A percentile compares a stretch with the other conserved stretches of the same genome.
Conservation (phyloP, 805 yeast genomes). For the Candida verbasci region DNA sequence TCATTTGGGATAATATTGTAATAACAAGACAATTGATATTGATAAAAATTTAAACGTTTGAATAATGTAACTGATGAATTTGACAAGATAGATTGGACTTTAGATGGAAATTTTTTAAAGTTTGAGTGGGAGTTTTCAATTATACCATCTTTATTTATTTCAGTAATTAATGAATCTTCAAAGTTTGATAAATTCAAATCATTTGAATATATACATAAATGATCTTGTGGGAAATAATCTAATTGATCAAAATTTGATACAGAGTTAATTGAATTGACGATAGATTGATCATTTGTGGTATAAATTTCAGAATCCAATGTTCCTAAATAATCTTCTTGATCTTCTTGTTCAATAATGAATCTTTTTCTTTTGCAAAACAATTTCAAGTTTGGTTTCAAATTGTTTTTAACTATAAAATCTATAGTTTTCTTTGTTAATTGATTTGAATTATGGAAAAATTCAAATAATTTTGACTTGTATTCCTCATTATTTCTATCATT, state of each 20-base stretch:
- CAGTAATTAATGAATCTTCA: slow-evolving; percentile 24
- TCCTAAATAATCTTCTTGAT: slow-evolving; percentile 20
- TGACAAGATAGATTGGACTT: slow-evolving; percentile 30
- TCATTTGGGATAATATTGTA: slow-evolving; percentile 28
- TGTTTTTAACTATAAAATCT: slow-evolving; percentile 23
- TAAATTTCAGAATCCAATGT: slow-evolving; percentile 27
- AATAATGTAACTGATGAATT: slow-evolving; percentile 28
- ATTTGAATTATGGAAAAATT: slow-evolving; percentile 15
- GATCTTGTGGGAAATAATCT: slow-evolving; percentile 30
- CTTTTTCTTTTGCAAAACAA: slow-evolving; percentile 25
- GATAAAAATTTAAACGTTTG: slow-evolving; percentile 29
- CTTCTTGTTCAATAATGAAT: slow-evolving; percentile 20
- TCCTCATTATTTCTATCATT: slow-evolving; percentile 11
- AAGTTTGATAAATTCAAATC: slow-evolving; percentile 36
- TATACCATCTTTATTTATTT: slow-evolving; percentile 19
- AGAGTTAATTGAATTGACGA: slow-evolving; percentile 6
- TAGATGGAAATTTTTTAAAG: slow-evolving; percentile 27
- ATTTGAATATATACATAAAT: slow-evolving; percentile 29
- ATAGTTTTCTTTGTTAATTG: slow-evolving; percentile 26
- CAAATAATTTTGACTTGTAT: slow-evolving; percentile 12
- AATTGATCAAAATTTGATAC: slow-evolving; percentile 3
- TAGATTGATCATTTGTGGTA: slow-evolving; percentile 22
- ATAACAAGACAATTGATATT: slow-evolving; percentile 39
- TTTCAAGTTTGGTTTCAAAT: slow-evolving; percentile 26
- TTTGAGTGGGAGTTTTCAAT: slow-evolving; percentile 19